Evolutionary conservation across 345 rosid species (phyloP).

Genomic region (Gossypium ekmanianum): DNA sequence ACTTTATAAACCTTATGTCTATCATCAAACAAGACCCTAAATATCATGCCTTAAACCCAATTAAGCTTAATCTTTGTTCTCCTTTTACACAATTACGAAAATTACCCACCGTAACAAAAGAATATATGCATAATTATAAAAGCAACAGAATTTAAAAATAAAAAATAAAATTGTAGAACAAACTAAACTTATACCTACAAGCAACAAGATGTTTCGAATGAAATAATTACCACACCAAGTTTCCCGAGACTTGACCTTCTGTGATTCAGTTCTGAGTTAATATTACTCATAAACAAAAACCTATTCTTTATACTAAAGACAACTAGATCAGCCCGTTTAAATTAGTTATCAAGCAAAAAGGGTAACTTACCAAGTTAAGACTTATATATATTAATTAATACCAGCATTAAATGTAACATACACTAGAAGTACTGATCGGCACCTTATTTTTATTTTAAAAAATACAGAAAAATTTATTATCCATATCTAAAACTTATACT

Average conservation of each 20-base stretch:
- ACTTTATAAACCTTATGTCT: conserved; percentile 2
- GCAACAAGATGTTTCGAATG: not conserved
- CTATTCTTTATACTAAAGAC: not conserved
- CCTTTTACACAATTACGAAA: not conserved
- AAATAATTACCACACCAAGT: not conserved
- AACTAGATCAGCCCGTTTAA: not conserved
- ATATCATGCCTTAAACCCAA: not conserved
- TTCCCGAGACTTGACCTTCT: not conserved
- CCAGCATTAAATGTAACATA: conserved; percentile 10
- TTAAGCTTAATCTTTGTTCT: not conserved
- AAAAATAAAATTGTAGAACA: not conserved
- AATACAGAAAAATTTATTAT: not conserved
- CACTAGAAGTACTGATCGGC: not conserved
- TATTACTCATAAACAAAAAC: not conserved
- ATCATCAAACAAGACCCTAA: not conserved
- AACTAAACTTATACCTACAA: not conserved
- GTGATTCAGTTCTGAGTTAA: conserved; percentile 1
- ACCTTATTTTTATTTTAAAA: not conserved
- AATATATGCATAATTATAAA: too few species aligned
- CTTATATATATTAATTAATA: too few species aligned
- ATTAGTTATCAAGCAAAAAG: not conserved
- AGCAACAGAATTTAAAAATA: too few species aligned
- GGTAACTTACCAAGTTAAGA: not conserved
- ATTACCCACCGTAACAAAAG: not conserved
- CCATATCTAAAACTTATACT: not conserved